phyloP scores from a whole-genome alignment of 225 moss, liverwort and hornwort species.

The Polytrichum formosum region DNA sequence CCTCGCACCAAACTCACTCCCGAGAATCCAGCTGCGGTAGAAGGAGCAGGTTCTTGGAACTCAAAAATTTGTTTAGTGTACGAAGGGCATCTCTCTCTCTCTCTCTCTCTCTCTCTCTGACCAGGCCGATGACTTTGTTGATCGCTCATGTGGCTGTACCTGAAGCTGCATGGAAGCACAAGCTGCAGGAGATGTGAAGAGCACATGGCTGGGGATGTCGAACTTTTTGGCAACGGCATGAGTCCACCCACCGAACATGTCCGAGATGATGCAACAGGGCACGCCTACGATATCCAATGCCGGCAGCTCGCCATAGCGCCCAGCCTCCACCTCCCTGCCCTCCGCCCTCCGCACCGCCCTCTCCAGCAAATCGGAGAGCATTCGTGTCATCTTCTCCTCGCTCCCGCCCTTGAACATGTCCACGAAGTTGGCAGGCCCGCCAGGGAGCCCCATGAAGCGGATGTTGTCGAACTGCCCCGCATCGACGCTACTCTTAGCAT shows the following conservation, averaged over 20 bases:
- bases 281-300: background rate
- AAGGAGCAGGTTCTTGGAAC: no score
- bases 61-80: no score
- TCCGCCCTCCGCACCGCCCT: background rate
- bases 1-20: no score
- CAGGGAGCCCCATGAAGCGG: constrained; percentile 10
- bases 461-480: constrained; percentile 2
- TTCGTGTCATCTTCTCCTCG: constrained; percentile 10
- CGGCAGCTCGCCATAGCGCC: background rate
- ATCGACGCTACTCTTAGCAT: constrained; percentile 1
- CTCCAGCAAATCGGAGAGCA: constrained; percentile 11
- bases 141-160: background rate
- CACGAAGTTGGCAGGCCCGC: constrained; percentile 15
- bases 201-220: constrained; percentile 11
- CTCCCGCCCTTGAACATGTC: constrained; percentile 7
- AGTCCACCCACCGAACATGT: constrained; percentile 23
- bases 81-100: no score
- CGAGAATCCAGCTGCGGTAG: no score
- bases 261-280: constrained; percentile 23
- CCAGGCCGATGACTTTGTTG: no score
- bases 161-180: constrained; percentile 17
- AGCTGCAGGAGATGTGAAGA: constrained; percentile 19
- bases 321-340: background rate
- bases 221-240: constrained; percentile 16
- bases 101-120: no score